These are phyloP conservation scores for Amborella trichopoda DNA, from an alignment of 164 flowering plant genomes.

Conservation along the genomic window DNA sequence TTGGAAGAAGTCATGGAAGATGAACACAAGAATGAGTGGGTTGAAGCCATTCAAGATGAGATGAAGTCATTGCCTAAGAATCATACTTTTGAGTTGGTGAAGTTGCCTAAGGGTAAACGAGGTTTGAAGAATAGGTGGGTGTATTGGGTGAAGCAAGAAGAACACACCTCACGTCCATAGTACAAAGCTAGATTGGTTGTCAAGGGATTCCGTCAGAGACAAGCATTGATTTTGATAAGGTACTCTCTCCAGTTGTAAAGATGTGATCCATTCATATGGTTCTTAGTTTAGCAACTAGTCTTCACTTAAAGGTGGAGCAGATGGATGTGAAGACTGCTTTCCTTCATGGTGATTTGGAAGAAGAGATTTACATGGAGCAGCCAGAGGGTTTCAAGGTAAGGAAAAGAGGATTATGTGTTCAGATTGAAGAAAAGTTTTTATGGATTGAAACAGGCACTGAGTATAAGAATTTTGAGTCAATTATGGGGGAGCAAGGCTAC, in stretches of 20 bases:
- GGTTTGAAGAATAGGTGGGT: background rate
- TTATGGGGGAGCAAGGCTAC: background rate
- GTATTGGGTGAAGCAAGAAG: background rate
- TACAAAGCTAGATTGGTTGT: constrained; percentile 1
- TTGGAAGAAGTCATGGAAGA: background rate
- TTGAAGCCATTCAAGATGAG: constrained; percentile 2
- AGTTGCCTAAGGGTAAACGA: constrained; percentile 1
- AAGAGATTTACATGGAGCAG: background rate
- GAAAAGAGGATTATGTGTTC: background rate
- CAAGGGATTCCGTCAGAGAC: constrained; percentile 1
- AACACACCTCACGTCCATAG: background rate
- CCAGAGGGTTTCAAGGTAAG: background rate
- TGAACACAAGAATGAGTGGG: background rate
- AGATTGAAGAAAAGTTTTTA: background rate
- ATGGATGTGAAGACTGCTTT: constrained; percentile 1
- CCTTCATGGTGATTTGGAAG: constrained; percentile 2
- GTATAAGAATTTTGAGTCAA: constrained; percentile 1
- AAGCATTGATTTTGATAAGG: background rate
- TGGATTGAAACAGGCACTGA: background rate
- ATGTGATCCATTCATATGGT: background rate
- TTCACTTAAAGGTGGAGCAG: background rate
- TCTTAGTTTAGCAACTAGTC: background rate
- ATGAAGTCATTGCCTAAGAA: background rate
- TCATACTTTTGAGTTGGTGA: constrained; percentile 1
- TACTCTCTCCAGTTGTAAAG: constrained; percentile 3